phyloP scores from a whole-genome alignment of 1,284 basidiomycete species.

The Phylloboletellus chloephorus region DNA sequence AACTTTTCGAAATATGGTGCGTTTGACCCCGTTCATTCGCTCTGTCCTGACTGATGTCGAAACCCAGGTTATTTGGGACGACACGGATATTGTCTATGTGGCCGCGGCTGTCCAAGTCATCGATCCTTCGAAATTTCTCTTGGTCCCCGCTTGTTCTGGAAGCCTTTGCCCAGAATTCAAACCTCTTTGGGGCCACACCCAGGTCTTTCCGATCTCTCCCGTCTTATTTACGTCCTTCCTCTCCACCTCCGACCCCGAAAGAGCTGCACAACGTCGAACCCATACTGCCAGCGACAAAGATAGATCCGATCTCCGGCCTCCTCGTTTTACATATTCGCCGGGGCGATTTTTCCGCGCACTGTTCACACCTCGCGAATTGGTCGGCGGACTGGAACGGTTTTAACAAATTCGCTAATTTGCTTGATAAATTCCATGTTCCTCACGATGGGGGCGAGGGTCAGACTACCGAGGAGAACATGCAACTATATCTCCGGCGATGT shows the following conservation, averaged over 20 bases:
- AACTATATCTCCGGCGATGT: constrained; percentile 41
- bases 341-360: constrained; percentile 35
- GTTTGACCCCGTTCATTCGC: constrained; percentile 11
- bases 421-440: constrained; percentile 34
- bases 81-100: constrained; percentile 40
- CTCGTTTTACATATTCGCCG: constrained; percentile 37
- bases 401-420: constrained; percentile 40
- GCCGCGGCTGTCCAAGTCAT: constrained; percentile 40
- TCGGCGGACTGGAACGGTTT: constrained; percentile 36
- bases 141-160: constrained; percentile 44
- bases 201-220: constrained; percentile 21
- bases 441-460: constrained; percentile 19
- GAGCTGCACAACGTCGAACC: constrained; percentile 27
- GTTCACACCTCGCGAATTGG: constrained; percentile 30
- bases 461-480: constrained; percentile 26
- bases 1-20: constrained; percentile 44
- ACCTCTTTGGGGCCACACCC: constrained; percentile 27
- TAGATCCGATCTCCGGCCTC: constrained; percentile 28
- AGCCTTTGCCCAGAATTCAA: constrained; percentile 35
- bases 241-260: constrained; percentile 3
- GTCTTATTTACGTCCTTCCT: constrained; percentile 19
- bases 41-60: constrained; percentile 1
- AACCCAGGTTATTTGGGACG: constrained; percentile 40
- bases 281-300: constrained; percentile 16
- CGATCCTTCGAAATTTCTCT: constrained; percentile 40